phyloP scores from a whole-genome alignment of 176 grass and related monocot species.

The Ampelocalamus luodianensis region DNA sequence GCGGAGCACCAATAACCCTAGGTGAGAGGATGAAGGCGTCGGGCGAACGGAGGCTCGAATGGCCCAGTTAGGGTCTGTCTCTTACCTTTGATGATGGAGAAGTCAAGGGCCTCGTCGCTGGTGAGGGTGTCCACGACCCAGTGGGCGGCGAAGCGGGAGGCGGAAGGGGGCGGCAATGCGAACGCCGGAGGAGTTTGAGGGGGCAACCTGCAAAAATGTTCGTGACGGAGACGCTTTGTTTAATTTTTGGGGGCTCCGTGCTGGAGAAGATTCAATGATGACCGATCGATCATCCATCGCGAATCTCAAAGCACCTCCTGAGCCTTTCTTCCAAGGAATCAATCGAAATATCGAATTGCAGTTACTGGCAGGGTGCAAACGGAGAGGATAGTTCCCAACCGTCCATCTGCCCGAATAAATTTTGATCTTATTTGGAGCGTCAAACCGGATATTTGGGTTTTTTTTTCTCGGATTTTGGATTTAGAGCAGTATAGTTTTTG shows the following conservation, averaged over 20 bases:
- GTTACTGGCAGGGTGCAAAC: neutral
- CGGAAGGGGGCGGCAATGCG: conserved; percentile 3
- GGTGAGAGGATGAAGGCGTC: conserved; percentile 19
- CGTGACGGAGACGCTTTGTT: neutral
- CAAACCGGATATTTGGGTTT: too few relatives aligned
- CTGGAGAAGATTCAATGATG: neutral
- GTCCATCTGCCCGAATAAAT: too few relatives aligned
- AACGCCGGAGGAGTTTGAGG: neutral
- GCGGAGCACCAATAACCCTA: conserved; percentile 33
- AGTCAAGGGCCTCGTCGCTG: conserved; percentile 32
- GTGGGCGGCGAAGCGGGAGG: conserved; percentile 18
- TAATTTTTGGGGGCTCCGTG: neutral
- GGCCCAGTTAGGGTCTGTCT: neutral
- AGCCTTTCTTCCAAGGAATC: too few relatives aligned
- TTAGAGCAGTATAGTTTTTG: too few relatives aligned
- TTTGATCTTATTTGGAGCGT: too few relatives aligned
- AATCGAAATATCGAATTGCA: neutral
- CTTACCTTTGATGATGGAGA: conserved; percentile 37
- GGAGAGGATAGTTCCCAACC: too few relatives aligned
- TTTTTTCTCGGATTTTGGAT: too few relatives aligned
- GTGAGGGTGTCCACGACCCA: conserved; percentile 40
- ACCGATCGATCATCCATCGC: neutral
- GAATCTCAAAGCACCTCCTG: too few relatives aligned
- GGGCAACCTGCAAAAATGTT: neutral
- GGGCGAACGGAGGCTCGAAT: neutral